Evolutionary conservation across 2,329 filamentous ascomycete species (phyloP), one percentile per base, ranked within the genome.

Genomic region (Sarocladium strictum): DNA sequence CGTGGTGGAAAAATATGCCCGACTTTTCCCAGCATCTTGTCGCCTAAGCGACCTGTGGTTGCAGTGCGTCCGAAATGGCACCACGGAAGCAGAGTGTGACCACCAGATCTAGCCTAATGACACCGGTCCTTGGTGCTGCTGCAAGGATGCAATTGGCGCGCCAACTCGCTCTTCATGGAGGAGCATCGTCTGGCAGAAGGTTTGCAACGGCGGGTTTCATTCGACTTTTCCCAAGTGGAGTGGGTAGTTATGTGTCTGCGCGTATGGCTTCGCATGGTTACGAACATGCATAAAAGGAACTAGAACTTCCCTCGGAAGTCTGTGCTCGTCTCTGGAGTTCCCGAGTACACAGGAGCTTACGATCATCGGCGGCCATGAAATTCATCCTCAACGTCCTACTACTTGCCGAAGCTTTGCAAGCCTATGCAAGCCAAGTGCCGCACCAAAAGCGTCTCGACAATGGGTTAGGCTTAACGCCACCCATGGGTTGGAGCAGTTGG

Each of bases 401-500:
- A 10, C 27, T 23, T 10, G 47, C 47, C 6, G 17, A 32, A n/a
- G 33, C 14, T 14, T 10, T 40, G 2, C 33, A 21, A 27, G 50
- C 21, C 21, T 26, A 4, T 40, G 50, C 50, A 3, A 40, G 50
- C 33, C 11, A n/a, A 2, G 21, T n/a, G 17, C 5, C 50, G 3
- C 50, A 40, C 33, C 33, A 53, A 33, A 53, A 53, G 33, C 50
- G 50, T 14, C 27, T 54, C 2, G 53, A 59, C 40, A 55, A 55
- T 53, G 32, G 45, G 6, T 40, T 56, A 7, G 57, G 57, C 10
- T 29, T 50, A 12, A 59, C 55, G n/a, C 57, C 57, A 10, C 40
- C 51, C 10, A 57, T 59, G 57, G 57, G 57, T 10, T 59, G 57
- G 57, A 59, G 57, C 40, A 57, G 55, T 21, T 59, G 57, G 57